Conservation (phyloP, 148 eudicot genomes). For the Rhododendron ovatum region DNA sequence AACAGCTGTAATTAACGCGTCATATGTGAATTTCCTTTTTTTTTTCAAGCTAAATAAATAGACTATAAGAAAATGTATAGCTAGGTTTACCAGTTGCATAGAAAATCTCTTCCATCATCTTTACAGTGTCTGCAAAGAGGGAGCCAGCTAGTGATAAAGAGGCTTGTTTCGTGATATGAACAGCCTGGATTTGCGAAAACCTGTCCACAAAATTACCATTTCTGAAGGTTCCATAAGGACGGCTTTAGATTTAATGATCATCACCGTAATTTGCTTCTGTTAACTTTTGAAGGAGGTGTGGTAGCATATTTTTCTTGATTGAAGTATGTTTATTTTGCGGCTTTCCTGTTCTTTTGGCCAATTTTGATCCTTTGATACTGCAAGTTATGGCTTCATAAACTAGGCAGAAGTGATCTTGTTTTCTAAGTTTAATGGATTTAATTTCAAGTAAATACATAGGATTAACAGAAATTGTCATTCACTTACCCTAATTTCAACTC, state of each 20-base stretch:
- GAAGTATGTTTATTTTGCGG: background rate
- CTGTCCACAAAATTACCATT: background rate
- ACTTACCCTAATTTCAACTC: background rate
- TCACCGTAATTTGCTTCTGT: background rate
- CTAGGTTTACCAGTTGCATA: background rate
- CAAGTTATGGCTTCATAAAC: background rate
- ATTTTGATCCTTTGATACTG: background rate
- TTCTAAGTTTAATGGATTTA: background rate
- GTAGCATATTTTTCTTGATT: background rate
- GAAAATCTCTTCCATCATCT: background rate
- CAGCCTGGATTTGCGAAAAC: background rate
- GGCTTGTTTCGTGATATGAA: background rate
- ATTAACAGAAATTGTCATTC: background rate
- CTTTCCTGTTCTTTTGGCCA: background rate
- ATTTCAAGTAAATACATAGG: background rate
- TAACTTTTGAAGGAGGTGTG: background rate
- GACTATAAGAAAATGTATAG: background rate
- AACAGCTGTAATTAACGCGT: background rate
- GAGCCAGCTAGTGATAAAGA: background rate
- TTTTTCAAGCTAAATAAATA: background rate
- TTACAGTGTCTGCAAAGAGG: background rate
- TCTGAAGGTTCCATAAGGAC: background rate
- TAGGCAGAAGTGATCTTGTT: background rate
- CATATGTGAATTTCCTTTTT: background rate
- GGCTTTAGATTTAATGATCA: background rate